These are phyloP conservation scores for Purpureocillium lavendulum DNA, from an alignment of 2,329 filamentous ascomycete genomes.

Conservation along the genomic window DNA sequence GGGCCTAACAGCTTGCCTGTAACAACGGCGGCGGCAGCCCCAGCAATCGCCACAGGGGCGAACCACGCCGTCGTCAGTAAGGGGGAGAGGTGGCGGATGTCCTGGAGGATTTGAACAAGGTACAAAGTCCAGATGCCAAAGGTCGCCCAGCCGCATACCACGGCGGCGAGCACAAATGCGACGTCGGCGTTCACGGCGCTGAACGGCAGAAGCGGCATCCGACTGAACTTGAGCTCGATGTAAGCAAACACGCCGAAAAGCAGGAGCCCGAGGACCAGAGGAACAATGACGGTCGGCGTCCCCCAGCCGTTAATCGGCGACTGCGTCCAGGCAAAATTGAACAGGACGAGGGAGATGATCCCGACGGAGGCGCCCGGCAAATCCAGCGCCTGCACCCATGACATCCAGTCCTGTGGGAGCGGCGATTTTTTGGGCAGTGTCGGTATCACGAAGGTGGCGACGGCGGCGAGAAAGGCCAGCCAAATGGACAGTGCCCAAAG, in stretches of 20 bases:
- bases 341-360: conserved; percentile 46
- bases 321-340: conserved; percentile 63
- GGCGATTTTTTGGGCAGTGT: conserved; percentile 11
- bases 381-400: conserved; percentile 25
- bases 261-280: conserved; percentile 48
- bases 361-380: conserved; percentile 33
- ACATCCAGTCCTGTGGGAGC: conserved; percentile 6
- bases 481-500: conserved; percentile 33
- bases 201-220: conserved; percentile 50
- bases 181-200: conserved; percentile 32
- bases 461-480: conserved; percentile 21
- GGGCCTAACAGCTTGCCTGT: conserved; percentile 33
- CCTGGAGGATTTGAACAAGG: conserved; percentile 38
- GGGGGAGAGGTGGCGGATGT: conserved; percentile 30
- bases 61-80: conserved; percentile 36
- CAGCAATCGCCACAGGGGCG: conserved; percentile 32
- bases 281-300: conserved; percentile 44
- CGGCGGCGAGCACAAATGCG: conserved; percentile 48
- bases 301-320: conserved; percentile 52
- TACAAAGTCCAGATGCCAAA: conserved; percentile 50
- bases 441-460: conserved; percentile 26
- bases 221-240: conserved; percentile 40
- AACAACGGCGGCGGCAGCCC: conserved; percentile 34
- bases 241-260: conserved; percentile 47
- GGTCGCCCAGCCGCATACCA: conserved; percentile 44